Conservation (phyloP, 768 basidiomycete genomes). For the Epithele typhae region DNA sequence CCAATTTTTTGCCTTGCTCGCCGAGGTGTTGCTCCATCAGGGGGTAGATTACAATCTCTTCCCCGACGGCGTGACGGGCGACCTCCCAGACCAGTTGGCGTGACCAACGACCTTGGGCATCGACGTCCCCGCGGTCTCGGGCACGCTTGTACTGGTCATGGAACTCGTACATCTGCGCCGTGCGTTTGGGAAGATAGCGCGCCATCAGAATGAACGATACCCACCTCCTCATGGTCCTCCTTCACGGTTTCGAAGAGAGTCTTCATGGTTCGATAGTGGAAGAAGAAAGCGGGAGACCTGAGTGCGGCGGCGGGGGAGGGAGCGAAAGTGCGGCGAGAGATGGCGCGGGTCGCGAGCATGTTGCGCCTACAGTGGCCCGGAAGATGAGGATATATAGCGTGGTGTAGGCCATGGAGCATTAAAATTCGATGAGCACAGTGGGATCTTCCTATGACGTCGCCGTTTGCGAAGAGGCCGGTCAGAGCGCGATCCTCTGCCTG, state of each 20-base stretch:
- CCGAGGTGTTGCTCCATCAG: constrained; percentile 57
- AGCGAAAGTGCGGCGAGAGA: not conserved
- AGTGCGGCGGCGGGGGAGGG: too few relatives aligned
- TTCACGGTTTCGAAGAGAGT: constrained; percentile 41
- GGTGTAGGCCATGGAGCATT: too few relatives aligned
- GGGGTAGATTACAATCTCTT: constrained; percentile 63
- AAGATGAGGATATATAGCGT: too few relatives aligned
- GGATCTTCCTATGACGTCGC: too few relatives aligned
- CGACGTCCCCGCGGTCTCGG: constrained; percentile 32
- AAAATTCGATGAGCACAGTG: too few relatives aligned
- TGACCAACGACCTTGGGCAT: constrained; percentile 50
- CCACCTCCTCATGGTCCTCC: constrained; percentile 46
- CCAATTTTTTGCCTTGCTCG: constrained; percentile 42
- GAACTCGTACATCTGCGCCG: constrained; percentile 50
- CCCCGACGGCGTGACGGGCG: constrained; percentile 55
- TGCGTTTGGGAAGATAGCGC: not conserved
- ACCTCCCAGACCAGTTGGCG: constrained; percentile 57
- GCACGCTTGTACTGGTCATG: constrained; percentile 43
- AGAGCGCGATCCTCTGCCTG: too few relatives aligned
- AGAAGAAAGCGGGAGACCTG: too few relatives aligned
- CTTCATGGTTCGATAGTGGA: constrained; percentile 19
- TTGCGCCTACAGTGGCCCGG: too few relatives aligned
- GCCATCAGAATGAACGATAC: not conserved
- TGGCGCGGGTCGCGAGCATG: too few relatives aligned
- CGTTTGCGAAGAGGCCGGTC: too few relatives aligned